A percentile compares a stretch with the other conserved stretches of the same genome.
phyloP scores from a whole-genome alignment of 176 grass and related monocot species.

The Carex parvula region DNA sequence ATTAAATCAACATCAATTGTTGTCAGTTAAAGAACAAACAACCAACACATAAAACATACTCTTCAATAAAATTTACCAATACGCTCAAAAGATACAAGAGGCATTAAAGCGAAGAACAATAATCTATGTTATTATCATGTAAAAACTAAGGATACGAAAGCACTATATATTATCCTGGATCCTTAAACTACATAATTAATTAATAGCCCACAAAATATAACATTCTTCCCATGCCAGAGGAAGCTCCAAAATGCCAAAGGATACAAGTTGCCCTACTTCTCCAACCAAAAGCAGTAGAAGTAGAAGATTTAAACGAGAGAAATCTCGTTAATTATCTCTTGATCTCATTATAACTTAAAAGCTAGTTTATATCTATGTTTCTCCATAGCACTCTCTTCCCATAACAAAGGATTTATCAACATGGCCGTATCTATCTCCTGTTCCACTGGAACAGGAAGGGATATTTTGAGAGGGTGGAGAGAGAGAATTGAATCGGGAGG shows the following conservation, averaged over 20 bases:
- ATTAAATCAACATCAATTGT: neutral
- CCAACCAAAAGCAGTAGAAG: neutral
- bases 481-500: neutral
- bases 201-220: neutral
- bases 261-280: constrained; percentile 30
- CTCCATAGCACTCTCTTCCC: neutral
- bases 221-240: constrained; percentile 16
- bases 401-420: neutral
- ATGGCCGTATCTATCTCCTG: neutral
- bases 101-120: neutral
- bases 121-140: neutral
- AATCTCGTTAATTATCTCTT: constrained; percentile 4
- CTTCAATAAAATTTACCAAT: neutral
- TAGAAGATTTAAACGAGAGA: neutral
- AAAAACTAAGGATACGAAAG: neutral
- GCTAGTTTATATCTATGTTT: neutral
- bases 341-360: neutral
- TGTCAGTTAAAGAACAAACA: neutral
- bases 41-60: neutral
- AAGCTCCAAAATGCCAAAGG: constrained; percentile 31
- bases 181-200: neutral
- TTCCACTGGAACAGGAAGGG: constrained; percentile 11
- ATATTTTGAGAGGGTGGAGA: neutral
- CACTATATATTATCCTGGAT: neutral
- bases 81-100: constrained; percentile 5